These are phyloP conservation scores for Pseudohyphozyma bogoriensis DNA, from an alignment of 768 basidiomycete genomes.

Conservation along the genomic window DNA sequence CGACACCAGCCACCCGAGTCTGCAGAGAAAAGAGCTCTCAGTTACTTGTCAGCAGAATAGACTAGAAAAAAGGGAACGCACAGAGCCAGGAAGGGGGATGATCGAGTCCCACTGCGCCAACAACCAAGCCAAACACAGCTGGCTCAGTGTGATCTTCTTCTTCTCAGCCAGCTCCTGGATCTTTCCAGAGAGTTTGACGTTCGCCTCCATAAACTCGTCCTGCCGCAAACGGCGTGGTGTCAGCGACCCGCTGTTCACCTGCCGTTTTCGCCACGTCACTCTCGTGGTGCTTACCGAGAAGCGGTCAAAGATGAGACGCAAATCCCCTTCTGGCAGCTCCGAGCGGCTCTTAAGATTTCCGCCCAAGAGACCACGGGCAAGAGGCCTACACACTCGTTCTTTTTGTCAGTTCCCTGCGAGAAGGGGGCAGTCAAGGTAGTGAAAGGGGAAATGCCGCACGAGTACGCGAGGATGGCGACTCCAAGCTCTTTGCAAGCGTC, in stretches of 20 bases:
- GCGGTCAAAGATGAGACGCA: slow-evolving; percentile 18
- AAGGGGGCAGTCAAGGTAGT: too few species aligned
- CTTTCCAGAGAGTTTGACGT: slow-evolving; percentile 39
- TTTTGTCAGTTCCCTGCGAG: neutral
- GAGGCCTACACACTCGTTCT: neutral
- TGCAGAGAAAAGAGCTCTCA: too few species aligned
- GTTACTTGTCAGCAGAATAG: neutral
- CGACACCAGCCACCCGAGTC: slow-evolving; percentile 18
- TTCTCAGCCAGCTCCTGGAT: slow-evolving; percentile 36
- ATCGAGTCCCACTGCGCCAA: slow-evolving; percentile 12
- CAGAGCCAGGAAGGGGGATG: slow-evolving; percentile 24
- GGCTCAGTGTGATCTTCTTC: slow-evolving; percentile 38
- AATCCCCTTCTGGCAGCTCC: slow-evolving; percentile 24
- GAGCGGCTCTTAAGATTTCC: slow-evolving; percentile 40
- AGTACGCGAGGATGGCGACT: slow-evolving; percentile 40
- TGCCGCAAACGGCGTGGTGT: slow-evolving; percentile 8
- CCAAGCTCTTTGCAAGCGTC: slow-evolving; percentile 38
- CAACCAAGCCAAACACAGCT: slow-evolving; percentile 42
- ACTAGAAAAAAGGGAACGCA: neutral
- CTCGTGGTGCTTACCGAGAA: too few species aligned
- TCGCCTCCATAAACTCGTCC: slow-evolving; percentile 37
- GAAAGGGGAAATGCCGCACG: neutral
- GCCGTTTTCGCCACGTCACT: too few species aligned
- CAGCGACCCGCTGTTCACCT: too few species aligned
- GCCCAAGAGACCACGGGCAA: slow-evolving; percentile 28